Percentiles rank a stretch among this genome's conserved stretches.
These are phyloP conservation scores for Hypoxylon rickii DNA, from an alignment of 495 filamentous ascomycete genomes.

Conservation along the genomic window DNA sequence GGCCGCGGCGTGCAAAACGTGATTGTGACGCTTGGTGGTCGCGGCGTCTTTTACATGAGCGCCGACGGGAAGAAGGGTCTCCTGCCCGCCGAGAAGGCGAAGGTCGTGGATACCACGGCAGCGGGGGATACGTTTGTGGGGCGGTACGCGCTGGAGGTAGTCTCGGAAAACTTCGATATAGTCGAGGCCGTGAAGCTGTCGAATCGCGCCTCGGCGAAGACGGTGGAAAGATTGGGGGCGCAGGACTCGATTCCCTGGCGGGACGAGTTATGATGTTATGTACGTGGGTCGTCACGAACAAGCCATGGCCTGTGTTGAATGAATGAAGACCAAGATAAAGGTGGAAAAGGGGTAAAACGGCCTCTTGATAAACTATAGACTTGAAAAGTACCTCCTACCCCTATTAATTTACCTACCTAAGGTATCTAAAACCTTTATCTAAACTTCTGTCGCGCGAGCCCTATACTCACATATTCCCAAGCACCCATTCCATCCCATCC, in stretches of 20 bases:
- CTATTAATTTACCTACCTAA: too few relatives aligned
- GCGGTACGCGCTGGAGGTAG: slow-evolving; percentile 73
- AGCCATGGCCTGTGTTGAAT: too few relatives aligned
- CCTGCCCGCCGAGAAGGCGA: slow-evolving; percentile 61
- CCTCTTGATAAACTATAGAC: neutral
- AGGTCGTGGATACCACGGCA: slow-evolving; percentile 90
- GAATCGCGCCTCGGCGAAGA: slow-evolving; percentile 72
- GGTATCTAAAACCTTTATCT: slow-evolving; percentile 12
- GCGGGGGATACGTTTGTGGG: slow-evolving; percentile 96
- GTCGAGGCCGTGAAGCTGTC: slow-evolving; percentile 68
- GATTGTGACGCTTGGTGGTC: slow-evolving; percentile 79
- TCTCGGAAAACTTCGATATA: slow-evolving; percentile 56
- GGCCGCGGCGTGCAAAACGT: slow-evolving; percentile 71
- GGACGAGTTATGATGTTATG: slow-evolving; percentile 63
- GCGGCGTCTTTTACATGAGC: slow-evolving; percentile 68
- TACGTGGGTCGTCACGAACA: neutral
- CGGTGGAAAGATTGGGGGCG: slow-evolving; percentile 79
- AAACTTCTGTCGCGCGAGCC: slow-evolving; percentile 4
- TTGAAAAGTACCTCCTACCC: neutral
- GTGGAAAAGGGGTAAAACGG: neutral
- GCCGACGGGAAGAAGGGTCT: slow-evolving; percentile 47
- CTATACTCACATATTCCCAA: too few relatives aligned
- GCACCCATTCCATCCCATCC: too few relatives aligned
- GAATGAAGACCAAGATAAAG: too few relatives aligned
- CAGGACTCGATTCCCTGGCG: slow-evolving; percentile 88